These are phyloP conservation scores for Heliocybe sulcata DNA, from an alignment of 1,284 basidiomycete genomes.

Conservation along the genomic window DNA sequence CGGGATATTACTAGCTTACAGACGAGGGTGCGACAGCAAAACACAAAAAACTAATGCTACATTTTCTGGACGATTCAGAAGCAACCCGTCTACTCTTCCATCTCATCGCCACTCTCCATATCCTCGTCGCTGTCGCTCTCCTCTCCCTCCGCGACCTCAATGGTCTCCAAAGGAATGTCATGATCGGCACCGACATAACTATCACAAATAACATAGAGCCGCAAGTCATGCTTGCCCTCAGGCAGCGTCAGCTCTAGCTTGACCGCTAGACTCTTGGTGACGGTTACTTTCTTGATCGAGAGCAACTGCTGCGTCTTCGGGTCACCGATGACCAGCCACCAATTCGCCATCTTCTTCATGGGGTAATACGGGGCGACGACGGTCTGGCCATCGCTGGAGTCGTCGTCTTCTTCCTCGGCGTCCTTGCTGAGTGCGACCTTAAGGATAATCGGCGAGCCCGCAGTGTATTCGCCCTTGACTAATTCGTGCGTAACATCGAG, in stretches of 20 bases:
- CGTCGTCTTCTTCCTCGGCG: conserved; percentile 72
- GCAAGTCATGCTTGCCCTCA: conserved; percentile 78
- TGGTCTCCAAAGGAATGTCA: conserved; percentile 72
- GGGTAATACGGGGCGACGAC: conserved; percentile 94
- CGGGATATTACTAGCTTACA: neutral
- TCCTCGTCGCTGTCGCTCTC: conserved; percentile 77
- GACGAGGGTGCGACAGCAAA: neutral
- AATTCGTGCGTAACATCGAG: conserved; percentile 85
- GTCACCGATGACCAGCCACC: conserved; percentile 96
- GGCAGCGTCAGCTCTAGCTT: conserved; percentile 88
- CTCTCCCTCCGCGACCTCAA: conserved; percentile 86
- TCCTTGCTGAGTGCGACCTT: conserved; percentile 80
- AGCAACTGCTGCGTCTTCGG: conserved; percentile 68
- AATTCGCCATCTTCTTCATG: conserved; percentile 85
- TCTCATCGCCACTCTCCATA: conserved; percentile 34
- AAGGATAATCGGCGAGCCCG: conserved; percentile 78
- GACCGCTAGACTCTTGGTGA: conserved; percentile 69
- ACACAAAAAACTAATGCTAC: neutral
- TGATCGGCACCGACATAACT: conserved; percentile 89
- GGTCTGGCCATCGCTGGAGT: conserved; percentile 63
- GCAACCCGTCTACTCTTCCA: conserved; percentile 1
- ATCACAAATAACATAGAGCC: conserved; percentile 91
- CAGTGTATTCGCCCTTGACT: conserved; percentile 77
- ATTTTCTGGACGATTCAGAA: neutral
- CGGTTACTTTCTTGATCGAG: conserved; percentile 93